These are phyloP conservation scores for Cicer bijugum DNA, from an alignment of 306 rosid genomes.

Conservation along the genomic window DNA sequence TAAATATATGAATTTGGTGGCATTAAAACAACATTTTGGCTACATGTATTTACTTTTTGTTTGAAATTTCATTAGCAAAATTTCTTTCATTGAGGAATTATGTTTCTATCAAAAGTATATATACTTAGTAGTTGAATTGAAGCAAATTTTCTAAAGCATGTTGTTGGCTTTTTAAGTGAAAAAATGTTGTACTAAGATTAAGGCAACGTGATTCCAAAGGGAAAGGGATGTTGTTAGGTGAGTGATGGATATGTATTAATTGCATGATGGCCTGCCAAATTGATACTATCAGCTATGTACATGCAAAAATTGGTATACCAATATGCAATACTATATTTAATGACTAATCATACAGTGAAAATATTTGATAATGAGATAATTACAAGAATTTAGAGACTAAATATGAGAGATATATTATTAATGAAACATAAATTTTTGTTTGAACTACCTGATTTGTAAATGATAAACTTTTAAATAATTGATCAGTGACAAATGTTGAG, in stretches of 20 bases:
- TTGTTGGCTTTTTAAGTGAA: constrained; percentile 44
- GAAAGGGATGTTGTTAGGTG: constrained; percentile 63
- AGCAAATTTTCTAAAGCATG: constrained; percentile 41
- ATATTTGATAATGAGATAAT: too few species aligned
- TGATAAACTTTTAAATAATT: too few species aligned
- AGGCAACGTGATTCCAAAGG: constrained; percentile 62
- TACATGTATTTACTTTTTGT: constrained; percentile 17
- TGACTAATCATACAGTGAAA: too few species aligned
- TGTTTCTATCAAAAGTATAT: constrained; percentile 46
- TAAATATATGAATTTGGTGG: constrained; percentile 23
- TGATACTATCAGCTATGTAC: constrained; percentile 14
- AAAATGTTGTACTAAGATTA: constrained; percentile 37
- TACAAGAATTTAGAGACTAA: too few species aligned
- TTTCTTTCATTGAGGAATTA: constrained; percentile 44
- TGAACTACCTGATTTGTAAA: too few species aligned
- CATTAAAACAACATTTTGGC: constrained; percentile 40
- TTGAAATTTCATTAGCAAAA: constrained; percentile 35
- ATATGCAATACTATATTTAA: too few species aligned
- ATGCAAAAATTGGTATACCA: too few species aligned
- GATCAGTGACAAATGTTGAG: too few species aligned
- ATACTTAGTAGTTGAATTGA: constrained; percentile 41
- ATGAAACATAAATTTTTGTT: too few species aligned
- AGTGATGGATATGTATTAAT: constrained; percentile 50
- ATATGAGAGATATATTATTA: too few species aligned
- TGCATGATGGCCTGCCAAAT: constrained; percentile 50